These are phyloP conservation scores for Fagus crenata DNA, from an alignment of 306 rosid species.

Conservation along the genomic window DNA sequence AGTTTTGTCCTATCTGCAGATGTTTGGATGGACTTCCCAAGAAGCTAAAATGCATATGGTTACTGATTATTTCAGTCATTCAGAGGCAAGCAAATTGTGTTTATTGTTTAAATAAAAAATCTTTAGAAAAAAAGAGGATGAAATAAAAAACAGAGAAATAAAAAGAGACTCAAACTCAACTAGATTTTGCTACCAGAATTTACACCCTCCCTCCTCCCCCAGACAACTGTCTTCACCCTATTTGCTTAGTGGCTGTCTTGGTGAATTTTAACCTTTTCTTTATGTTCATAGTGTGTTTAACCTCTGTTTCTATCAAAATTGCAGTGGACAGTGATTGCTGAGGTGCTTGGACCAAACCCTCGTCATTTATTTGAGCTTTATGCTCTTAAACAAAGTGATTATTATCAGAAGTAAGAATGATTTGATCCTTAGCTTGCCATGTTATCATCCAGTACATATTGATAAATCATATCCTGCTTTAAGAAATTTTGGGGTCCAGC, in stretches of 20 bases:
- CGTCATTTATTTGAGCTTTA: constrained; percentile 88
- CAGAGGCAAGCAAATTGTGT: constrained; percentile 59
- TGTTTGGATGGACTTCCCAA: constrained; percentile 83
- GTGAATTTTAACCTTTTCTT: neutral
- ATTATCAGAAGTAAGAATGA: constrained; percentile 63
- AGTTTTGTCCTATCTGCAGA: constrained; percentile 47
- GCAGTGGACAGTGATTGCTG: constrained; percentile 81
- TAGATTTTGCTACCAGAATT: neutral
- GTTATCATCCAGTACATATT: constrained; percentile 1
- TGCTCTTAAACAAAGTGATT: constrained; percentile 76
- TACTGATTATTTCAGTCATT: constrained; percentile 71
- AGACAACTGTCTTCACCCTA: neutral
- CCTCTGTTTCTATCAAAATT: constrained; percentile 32
- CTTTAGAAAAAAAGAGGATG: neutral
- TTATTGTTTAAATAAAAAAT: constrained; percentile 5
- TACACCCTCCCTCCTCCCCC: neutral
- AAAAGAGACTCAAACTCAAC: neutral
- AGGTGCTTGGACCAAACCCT: constrained; percentile 84
- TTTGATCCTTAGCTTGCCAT: constrained; percentile 26
- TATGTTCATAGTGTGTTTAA: neutral
- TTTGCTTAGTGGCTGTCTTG: neutral
- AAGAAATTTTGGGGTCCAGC: neutral
- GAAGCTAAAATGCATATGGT: constrained; percentile 90
- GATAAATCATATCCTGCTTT: neutral
- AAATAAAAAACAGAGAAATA: neutral